Conservation (phyloP, 345 rosid genomes). For the Durio zibethinus region DNA sequence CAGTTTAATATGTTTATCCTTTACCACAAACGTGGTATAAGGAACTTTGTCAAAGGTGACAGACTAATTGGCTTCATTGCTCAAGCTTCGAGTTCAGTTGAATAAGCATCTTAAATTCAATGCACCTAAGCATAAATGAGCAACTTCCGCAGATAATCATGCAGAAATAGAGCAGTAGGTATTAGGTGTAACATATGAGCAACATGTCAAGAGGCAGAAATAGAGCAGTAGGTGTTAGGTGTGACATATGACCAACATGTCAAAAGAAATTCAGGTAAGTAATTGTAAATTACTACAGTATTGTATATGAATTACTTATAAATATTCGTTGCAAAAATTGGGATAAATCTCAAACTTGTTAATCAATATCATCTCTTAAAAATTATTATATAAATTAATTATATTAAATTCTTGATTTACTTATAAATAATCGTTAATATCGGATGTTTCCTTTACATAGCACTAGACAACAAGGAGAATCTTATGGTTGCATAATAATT, state of each 20-base stretch:
- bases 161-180: neutral
- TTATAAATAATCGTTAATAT: neutral
- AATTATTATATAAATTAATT: too few relatives aligned
- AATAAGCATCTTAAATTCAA: neutral
- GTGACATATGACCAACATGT: neutral
- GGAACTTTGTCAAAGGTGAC: neutral
- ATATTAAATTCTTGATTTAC: too few relatives aligned
- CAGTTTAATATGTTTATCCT: neutral
- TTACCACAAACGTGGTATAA: neutral
- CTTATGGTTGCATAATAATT: neutral
- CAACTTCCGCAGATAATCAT: neutral
- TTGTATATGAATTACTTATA: neutral
- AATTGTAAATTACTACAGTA: neutral
- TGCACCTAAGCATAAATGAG: neutral
- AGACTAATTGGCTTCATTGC: neutral
- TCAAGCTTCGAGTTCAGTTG: neutral
- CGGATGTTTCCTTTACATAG: neutral
- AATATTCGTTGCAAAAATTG: too few relatives aligned
- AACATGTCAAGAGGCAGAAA: neutral
- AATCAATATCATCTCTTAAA: too few relatives aligned
- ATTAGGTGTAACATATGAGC: neutral
- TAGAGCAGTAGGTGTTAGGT: neutral
- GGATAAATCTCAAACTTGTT: too few relatives aligned
- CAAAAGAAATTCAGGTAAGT: neutral
- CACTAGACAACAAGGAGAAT: neutral